phyloP scores from a whole-genome alignment of 176 grass and related monocot species.

The Oryza meridionalis region DNA sequence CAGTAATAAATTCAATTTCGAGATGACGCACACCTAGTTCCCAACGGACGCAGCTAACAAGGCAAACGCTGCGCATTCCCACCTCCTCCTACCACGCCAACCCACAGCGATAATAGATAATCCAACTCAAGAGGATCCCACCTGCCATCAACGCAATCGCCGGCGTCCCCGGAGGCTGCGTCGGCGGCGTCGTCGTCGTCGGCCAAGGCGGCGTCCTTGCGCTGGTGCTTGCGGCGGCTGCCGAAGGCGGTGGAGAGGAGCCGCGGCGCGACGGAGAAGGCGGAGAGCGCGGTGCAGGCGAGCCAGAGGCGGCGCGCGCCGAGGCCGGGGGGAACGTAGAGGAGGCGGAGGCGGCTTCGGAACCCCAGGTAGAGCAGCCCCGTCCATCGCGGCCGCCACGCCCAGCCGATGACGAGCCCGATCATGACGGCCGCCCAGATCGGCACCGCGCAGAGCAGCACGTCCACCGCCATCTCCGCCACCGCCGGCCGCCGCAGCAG shows the following conservation, averaged over 20 bases:
- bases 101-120: not conserved
- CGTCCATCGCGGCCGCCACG: conserved; percentile 93
- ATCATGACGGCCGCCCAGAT: conserved; percentile 99
- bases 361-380: conserved; percentile 85
- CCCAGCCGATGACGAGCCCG: conserved; percentile 84
- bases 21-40: not conserved
- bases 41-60: not conserved
- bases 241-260: conserved; percentile 58
- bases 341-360: conserved; percentile 69
- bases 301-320: conserved; percentile 89
- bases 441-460: conserved; percentile 90
- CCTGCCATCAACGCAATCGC: conserved; percentile 33
- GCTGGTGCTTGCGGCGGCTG: conserved; percentile 36
- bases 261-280: conserved; percentile 79
- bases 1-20: not conserved
- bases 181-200: not conserved
- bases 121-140: conserved; percentile 5
- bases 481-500: conserved; percentile 71
- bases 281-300: conserved; percentile 94
- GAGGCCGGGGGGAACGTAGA: conserved; percentile 75
- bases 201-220: not conserved
- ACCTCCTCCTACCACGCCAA: not conserved
- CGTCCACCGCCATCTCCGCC: conserved; percentile 85
- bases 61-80: conserved; percentile 27
- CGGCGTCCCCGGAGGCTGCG: not conserved